Evolutionary conservation across 23 red algal species (phyloP).

Genomic region (Gracilaria domingensis): DNA sequence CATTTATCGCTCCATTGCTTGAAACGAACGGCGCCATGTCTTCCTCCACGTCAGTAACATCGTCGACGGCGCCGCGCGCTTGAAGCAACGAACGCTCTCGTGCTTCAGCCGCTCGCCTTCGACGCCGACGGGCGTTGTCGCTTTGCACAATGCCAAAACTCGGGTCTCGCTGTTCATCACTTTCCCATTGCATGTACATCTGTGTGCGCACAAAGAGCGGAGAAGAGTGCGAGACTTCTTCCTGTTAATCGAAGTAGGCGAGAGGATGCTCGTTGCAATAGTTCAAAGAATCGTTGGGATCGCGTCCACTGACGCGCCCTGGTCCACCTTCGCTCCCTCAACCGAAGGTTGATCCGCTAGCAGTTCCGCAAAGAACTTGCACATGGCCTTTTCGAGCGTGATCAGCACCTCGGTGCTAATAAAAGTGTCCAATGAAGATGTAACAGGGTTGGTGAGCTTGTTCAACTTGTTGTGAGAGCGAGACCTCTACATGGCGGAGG

Average conservation of each 20-base stretch:
- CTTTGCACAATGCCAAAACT: constrained; percentile 29
- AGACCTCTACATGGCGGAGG: constrained; percentile 47
- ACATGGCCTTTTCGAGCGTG: constrained; percentile 44
- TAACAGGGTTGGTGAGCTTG: not conserved
- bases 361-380: constrained; percentile 71
- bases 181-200: constrained; percentile 77
- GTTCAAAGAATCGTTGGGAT: not conserved
- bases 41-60: constrained; percentile 35
- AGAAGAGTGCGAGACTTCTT: constrained; percentile 17
- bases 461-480: constrained; percentile 5
- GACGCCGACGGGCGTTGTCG: not conserved
- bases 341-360: constrained; percentile 35
- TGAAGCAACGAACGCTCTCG: not conserved
- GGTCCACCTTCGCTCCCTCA: not conserved
- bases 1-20: not conserved
- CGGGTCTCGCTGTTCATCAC: constrained; percentile 19
- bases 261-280: not conserved
- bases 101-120: not conserved
- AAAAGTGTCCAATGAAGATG: constrained; percentile 28
- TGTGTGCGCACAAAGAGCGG: constrained; percentile 14
- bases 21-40: not conserved
- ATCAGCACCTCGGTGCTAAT: constrained; percentile 29
- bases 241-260: not conserved
- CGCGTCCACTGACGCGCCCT: not conserved
- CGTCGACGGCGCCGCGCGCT: not conserved